These are phyloP conservation scores for Russula dissimulans DNA, from an alignment of 768 basidiomycete genomes.

Conservation along the genomic window DNA sequence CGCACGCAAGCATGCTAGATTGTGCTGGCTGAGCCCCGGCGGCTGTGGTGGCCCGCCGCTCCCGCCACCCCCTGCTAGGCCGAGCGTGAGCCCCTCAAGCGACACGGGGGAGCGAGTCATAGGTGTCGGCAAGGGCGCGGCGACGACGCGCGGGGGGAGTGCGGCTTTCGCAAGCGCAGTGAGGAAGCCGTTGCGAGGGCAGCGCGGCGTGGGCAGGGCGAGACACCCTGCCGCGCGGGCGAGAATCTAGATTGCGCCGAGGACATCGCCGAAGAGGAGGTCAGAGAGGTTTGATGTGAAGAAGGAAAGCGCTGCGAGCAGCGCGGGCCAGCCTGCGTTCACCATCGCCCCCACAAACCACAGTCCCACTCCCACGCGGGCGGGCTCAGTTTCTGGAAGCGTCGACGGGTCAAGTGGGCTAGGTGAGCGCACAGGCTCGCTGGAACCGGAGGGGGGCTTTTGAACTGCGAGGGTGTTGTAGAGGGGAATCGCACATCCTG, in stretches of 20 bases:
- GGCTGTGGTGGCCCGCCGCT: slow-evolving; percentile 35
- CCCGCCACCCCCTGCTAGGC: slow-evolving; percentile 20
- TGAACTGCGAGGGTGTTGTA: too few species aligned
- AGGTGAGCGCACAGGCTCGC: too few species aligned
- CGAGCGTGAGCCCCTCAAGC: slow-evolving; percentile 60
- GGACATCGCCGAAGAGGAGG: slow-evolving; percentile 80
- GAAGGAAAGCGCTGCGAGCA: slow-evolving; percentile 76
- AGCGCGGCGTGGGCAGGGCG: too few species aligned
- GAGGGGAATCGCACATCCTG: too few species aligned
- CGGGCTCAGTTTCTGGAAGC: too few species aligned
- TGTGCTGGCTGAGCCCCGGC: slow-evolving; percentile 79
- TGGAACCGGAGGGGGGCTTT: too few species aligned
- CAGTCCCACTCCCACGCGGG: too few species aligned
- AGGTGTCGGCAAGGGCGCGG: slow-evolving; percentile 49
- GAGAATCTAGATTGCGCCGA: slow-evolving; percentile 74
- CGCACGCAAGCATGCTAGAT: slow-evolving; percentile 83
- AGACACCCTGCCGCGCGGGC: slow-evolving; percentile 26
- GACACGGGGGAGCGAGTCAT: slow-evolving; percentile 52
- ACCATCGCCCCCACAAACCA: too few species aligned
- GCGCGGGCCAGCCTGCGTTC: too few species aligned
- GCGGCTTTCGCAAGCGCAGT: slow-evolving; percentile 32
- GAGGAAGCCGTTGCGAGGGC: too few species aligned
- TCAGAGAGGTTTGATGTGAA: slow-evolving; percentile 86
- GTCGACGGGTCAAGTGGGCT: too few species aligned
- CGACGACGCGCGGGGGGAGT: slow-evolving; percentile 84